Base-by-base conservation (phyloP, 805 yeast genomes). In the Cyberlindnera japonica region DNA sequence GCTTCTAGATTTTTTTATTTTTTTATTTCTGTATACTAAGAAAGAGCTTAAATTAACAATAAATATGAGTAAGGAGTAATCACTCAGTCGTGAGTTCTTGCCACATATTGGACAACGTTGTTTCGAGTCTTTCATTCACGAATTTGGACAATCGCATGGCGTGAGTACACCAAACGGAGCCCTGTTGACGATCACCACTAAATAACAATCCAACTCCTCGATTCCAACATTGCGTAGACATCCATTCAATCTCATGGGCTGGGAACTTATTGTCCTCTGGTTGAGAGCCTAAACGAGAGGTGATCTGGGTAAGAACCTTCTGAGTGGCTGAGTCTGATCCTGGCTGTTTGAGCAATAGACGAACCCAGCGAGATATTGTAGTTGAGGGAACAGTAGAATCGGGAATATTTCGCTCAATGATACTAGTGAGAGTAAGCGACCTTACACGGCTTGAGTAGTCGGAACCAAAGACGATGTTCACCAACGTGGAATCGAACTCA, bases 181-280 rank as follows among this genome's bases (percentile, higher is more conserved):
- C 64, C 12, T 38, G 36, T 2, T 32, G 16, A 16, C 48, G 50
- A 3, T 58, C 48, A 3, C 50, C 58, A 6, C 44, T 44, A 25
- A 53, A 48, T 11, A 47, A 24, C n/a, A 40, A 35, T 13, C 40
- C 55, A 4, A 68, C 62, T 1, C 72, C 72, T 30, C 49, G 48
- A 34, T 69, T 68, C 73, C 73, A 69, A 32, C 63, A 53, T 1
- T 54, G 47, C 2, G 65, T 61, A 1, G 67, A 55, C 8, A 69
- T 43, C 59, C 62, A 60, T 47, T 67, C 71, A 23, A 64, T 37
- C 36, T 67, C 71, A 43, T 57, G 47, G 0, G 35, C 44, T 12
- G 49, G 52, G 14, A 54, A 22, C 22, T 26, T 27, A 19, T 48
- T 22, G 4, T 31, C 30, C 32, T 28, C 40, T 3, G 25, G 27